Evolutionary conservation across 179 eudicot genomes (phyloP).

Genomic region (Nepenthes alata): DNA sequence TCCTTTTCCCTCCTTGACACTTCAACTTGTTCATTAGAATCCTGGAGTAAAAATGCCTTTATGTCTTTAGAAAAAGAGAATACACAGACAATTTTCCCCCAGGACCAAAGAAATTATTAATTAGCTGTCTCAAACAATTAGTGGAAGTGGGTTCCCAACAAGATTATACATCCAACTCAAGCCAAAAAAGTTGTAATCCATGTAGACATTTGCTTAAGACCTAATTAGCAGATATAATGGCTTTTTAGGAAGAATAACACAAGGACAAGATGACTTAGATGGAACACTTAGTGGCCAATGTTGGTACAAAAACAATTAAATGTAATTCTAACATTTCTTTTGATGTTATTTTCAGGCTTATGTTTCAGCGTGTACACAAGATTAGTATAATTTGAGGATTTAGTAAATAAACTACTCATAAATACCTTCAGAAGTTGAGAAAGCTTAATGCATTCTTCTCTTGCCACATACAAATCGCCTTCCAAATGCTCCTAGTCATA

Average conservation of each 20-base stretch:
- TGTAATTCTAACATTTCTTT: not conserved
- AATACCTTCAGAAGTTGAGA: slow-evolving; percentile 54
- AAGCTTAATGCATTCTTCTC: slow-evolving; percentile 70
- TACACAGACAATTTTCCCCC: not conserved
- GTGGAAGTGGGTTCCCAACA: too few relatives aligned
- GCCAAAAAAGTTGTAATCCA: not conserved
- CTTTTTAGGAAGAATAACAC: too few relatives aligned
- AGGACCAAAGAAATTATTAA: not conserved
- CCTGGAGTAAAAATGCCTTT: slow-evolving; percentile 33
- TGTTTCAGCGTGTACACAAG: not conserved
- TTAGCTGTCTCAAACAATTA: too few relatives aligned
- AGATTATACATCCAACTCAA: not conserved
- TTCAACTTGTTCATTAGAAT: slow-evolving; percentile 53
- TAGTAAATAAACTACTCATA: not conserved
- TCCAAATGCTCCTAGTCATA: slow-evolving; percentile 62
- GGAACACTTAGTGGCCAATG: too few relatives aligned
- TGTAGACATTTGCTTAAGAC: too few relatives aligned
- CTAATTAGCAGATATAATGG: too few relatives aligned
- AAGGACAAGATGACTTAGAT: too few relatives aligned
- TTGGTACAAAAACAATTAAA: not conserved
- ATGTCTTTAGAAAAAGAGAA: not conserved
- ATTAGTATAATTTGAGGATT: not conserved
- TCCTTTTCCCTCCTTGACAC: slow-evolving; percentile 54
- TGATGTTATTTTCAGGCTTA: not conserved
- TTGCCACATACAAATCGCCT: slow-evolving; percentile 50